Conservation (phyloP, 345 rosid species). For the Camelina sativa region DNA sequence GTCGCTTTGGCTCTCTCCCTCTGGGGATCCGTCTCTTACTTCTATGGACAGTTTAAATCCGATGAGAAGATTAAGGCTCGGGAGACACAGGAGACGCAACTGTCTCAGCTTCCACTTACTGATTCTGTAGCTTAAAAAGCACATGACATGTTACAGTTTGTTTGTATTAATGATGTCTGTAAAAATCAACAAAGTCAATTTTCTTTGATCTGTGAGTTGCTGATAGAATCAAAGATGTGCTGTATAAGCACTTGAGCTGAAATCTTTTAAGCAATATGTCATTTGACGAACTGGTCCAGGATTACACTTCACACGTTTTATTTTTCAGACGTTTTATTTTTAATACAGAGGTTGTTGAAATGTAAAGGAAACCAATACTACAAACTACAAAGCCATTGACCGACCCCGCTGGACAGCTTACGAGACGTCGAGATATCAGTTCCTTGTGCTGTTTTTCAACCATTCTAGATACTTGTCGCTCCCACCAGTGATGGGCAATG, state of each 20-base stretch:
- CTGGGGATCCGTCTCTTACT: slow-evolving; percentile 76
- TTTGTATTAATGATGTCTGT: not conserved
- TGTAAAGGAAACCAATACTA: slow-evolving; percentile 19
- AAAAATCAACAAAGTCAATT: not conserved
- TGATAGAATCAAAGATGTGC: not conserved
- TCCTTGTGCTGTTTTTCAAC: slow-evolving; percentile 83
- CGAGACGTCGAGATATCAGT: slow-evolving; percentile 45
- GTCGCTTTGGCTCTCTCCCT: slow-evolving; percentile 65
- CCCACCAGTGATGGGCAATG: slow-evolving; percentile 86
- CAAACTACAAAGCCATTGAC: slow-evolving; percentile 29
- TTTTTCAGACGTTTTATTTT: not conserved
- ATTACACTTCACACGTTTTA: slow-evolving; percentile 3
- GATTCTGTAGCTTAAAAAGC: slow-evolving; percentile 4
- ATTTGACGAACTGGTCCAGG: slow-evolving; percentile 1
- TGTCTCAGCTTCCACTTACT: slow-evolving; percentile 37
- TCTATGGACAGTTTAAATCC: slow-evolving; percentile 58
- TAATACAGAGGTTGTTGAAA: not conserved
- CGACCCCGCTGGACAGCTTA: slow-evolving; percentile 7
- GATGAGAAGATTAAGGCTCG: slow-evolving; percentile 5
- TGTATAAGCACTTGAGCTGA: too few relatives aligned
- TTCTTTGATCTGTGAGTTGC: not conserved
- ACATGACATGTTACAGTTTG: not conserved
- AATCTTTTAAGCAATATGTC: not conserved
- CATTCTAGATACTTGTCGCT: slow-evolving; percentile 76
- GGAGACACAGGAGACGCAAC: slow-evolving; percentile 30